Conservation (phyloP, 2,329 filamentous ascomycete genomes). For the Colletotrichum chrysophilum region DNA sequence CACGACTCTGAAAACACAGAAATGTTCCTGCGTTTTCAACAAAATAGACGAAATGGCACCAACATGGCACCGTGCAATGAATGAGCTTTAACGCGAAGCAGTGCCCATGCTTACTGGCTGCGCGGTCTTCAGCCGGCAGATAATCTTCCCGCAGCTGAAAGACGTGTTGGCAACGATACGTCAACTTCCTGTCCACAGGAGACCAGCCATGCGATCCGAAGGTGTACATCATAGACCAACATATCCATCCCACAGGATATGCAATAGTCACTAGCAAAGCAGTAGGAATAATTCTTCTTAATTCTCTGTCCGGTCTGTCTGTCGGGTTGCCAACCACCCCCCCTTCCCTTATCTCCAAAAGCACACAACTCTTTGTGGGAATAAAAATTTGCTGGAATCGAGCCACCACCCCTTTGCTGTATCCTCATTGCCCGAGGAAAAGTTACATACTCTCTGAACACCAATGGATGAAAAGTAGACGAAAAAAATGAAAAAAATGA, state of each 20-base stretch:
- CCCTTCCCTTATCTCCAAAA: not conserved
- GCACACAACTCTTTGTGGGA: not conserved
- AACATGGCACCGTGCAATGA: no score
- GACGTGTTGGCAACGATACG: not conserved
- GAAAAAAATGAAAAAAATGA: not conserved
- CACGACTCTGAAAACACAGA: fast-evolving
- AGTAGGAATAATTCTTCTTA: not conserved
- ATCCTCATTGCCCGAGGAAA: not conserved
- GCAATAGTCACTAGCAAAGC: not conserved
- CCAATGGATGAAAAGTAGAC: not conserved
- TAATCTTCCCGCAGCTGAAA: not conserved
- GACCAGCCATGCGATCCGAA: no score
- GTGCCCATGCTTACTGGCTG: no score
- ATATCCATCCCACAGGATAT: not conserved
- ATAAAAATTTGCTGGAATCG: not conserved
- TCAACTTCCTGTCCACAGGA: no score
- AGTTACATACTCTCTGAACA: conserved; percentile 7
- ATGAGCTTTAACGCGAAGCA: no score
- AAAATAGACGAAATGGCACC: not conserved
- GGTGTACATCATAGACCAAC: no score
- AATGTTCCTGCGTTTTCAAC: not conserved
- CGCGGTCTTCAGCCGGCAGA: no score
- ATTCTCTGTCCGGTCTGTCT: not conserved
- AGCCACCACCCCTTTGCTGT: not conserved
- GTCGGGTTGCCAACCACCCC: not conserved